phyloP scores from a whole-genome alignment of 2,329 filamentous ascomycete genomes.

The Phoma sp. region DNA sequence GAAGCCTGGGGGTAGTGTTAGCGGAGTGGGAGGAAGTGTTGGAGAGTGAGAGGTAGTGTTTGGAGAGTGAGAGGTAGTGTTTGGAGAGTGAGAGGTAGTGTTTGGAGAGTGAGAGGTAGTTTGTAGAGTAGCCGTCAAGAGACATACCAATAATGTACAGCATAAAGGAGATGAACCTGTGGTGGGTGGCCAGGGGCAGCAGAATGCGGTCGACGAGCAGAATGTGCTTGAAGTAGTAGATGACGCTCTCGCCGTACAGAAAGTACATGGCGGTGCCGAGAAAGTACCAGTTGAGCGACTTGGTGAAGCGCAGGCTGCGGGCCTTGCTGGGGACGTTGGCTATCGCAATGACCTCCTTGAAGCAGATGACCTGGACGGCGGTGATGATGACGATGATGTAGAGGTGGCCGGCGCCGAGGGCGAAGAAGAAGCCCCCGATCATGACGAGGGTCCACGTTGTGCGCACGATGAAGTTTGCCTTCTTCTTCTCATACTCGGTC shows the following conservation, averaged over 20 bases:
- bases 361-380: slow-evolving; percentile 92
- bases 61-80: too few species aligned
- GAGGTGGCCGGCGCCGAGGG: slow-evolving; percentile 95
- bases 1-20: slow-evolving; percentile 70
- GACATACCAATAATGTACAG: slow-evolving; percentile 92
- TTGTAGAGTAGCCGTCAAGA: too few species aligned
- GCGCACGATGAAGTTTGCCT: slow-evolving; percentile 94
- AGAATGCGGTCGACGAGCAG: slow-evolving; percentile 93
- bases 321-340: slow-evolving; percentile 92
- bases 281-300: slow-evolving; percentile 99
- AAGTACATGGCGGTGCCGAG: slow-evolving; percentile 99
- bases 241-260: slow-evolving; percentile 96
- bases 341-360: slow-evolving; percentile 99
- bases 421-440: slow-evolving; percentile 90
- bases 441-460: slow-evolving; percentile 99
- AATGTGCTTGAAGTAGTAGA: slow-evolving; percentile 99
- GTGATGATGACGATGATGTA: slow-evolving; percentile 96
- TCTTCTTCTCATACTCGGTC: slow-evolving; percentile 96
- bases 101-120: too few species aligned
- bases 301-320: slow-evolving; percentile 89
- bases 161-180: slow-evolving; percentile 98
- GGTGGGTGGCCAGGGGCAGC: slow-evolving; percentile 92
- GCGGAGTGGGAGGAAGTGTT: too few species aligned
- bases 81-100: too few species aligned
- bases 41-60: too few species aligned